These are phyloP conservation scores for Leptosphaerulina australis DNA, from an alignment of 2,329 filamentous ascomycete genomes.

Conservation along the genomic window DNA sequence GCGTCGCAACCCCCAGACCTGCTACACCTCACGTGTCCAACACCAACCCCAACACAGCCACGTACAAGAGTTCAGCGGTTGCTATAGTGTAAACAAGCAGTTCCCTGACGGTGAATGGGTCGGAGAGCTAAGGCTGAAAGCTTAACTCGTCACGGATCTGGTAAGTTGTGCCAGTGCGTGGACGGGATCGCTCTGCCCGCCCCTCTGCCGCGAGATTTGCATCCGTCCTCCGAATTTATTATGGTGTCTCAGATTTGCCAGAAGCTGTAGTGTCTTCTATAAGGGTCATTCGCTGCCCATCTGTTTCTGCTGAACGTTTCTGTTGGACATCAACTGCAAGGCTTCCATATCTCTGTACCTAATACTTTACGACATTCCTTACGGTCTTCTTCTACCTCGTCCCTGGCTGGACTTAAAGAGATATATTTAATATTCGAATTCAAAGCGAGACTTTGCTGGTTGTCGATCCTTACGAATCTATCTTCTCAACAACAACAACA, in stretches of 20 bases:
- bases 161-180: constrained; percentile 38
- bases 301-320: constrained; percentile 48
- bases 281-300: constrained; percentile 48
- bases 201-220: constrained; percentile 37
- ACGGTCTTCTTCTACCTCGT: constrained; percentile 45
- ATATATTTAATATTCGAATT: constrained; percentile 44
- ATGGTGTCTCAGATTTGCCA: constrained; percentile 46
- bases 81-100: constrained; percentile 33
- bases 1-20: constrained; percentile 49
- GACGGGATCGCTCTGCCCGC: constrained; percentile 42
- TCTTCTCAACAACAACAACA: constrained; percentile 25
- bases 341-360: constrained; percentile 43
- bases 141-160: constrained; percentile 41
- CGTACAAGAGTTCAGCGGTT: constrained; percentile 35
- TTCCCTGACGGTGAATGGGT: constrained; percentile 39
- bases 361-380: constrained; percentile 48
- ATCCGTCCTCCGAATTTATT: constrained; percentile 48
- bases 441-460: constrained; percentile 50
- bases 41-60: constrained; percentile 32
- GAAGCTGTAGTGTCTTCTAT: constrained; percentile 43
- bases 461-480: constrained; percentile 32
- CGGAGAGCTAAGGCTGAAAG: constrained; percentile 39
- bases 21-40: constrained; percentile 46
- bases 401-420: constrained; percentile 50
- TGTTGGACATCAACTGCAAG: constrained; percentile 44